These are phyloP conservation scores for Zea mays DNA, from an alignment of 176 grass and related monocot genomes.

Conservation along the genomic window Zm-B73-REFERENCE-NAM-5.0 NC_050099.1:55038501-55039000, in stretches of 20 bases:
- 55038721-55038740: constrained; percentile 82
- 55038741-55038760: constrained; percentile 74
- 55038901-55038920: constrained; percentile 19
- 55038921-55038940: not conserved
- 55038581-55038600: not conserved
- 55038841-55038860: not conserved
- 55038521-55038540: not conserved
- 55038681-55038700: not conserved
- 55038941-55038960: constrained; percentile 13
- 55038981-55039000: too few relatives aligned
- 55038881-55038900: constrained; percentile 8
- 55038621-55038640: not conserved
- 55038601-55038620: not conserved
- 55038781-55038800: constrained; percentile 64
- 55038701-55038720: not conserved
- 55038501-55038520: constrained; percentile 40
- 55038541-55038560: not conserved
- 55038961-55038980: constrained; percentile 3
- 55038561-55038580: not conserved
- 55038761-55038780: constrained; percentile 90
- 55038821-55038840: constrained; percentile 50
- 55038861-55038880: not conserved
- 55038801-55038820: constrained; percentile 70
- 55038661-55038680: not conserved
- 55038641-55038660: not conserved